A percentile compares a stretch with the other conserved stretches of the same genome.
phyloP scores from a whole-genome alignment of 2,329 filamentous ascomycete species.

The Ambrosiella cleistominuta region DNA sequence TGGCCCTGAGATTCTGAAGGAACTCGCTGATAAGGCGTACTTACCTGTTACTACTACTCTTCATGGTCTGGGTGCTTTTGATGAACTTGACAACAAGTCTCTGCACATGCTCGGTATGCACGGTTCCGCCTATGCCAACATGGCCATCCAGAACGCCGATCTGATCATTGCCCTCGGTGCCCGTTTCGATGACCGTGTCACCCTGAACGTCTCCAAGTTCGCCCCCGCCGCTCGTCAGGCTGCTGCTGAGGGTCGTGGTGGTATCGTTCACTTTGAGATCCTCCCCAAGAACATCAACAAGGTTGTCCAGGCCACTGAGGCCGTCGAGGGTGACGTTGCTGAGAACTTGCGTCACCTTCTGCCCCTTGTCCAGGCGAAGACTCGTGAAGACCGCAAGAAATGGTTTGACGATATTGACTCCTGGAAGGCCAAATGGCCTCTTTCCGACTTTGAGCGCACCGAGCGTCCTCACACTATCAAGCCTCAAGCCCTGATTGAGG shows the following conservation, averaged over 20 bases:
- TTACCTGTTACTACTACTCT: constrained; percentile 95
- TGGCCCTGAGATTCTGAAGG: constrained; percentile 61
- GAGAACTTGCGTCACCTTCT: constrained; percentile 60
- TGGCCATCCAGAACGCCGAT: constrained; percentile 94
- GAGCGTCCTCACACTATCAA: constrained; percentile 69
- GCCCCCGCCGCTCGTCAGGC: constrained; percentile 76
- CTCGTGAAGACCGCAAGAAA: constrained; percentile 49
- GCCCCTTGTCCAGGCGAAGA: constrained; percentile 47
- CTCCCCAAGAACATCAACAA: constrained; percentile 99
- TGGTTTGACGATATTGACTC: constrained; percentile 82
- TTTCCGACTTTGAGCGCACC: constrained; percentile 63
- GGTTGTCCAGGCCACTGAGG: constrained; percentile 89
- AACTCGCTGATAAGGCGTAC: constrained; percentile 73
- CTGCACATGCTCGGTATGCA: constrained; percentile 99
- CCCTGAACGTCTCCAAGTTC: constrained; percentile 63
- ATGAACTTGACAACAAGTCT: constrained; percentile 85
- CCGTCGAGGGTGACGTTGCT: constrained; percentile 81
- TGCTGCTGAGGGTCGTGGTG: constrained; percentile 68
- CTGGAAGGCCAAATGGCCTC: constrained; percentile 87
- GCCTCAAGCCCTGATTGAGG: constrained; percentile 82
- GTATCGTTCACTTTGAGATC: constrained; percentile 95
- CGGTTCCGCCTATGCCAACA: constrained; percentile 90
- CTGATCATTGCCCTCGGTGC: constrained; percentile 86
- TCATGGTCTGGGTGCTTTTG: constrained; percentile 78
- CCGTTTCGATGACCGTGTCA: constrained; percentile 94